phyloP scores from a whole-genome alignment of 768 basidiomycete species.

The Suillus discolor region DNA sequence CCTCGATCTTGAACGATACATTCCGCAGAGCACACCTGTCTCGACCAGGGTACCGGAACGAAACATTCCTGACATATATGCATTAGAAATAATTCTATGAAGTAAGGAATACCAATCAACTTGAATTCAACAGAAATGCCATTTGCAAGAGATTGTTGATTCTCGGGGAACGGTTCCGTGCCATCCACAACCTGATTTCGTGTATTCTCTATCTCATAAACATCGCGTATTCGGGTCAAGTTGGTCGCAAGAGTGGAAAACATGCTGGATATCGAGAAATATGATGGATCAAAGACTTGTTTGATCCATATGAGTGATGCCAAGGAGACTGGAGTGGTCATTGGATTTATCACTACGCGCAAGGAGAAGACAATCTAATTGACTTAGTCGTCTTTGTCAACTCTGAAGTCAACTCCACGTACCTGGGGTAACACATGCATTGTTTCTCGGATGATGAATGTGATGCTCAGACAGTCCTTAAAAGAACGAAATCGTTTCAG shows the following conservation, averaged over 20 bases:
- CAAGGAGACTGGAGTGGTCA: slow-evolving; percentile 64
- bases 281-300: slow-evolving; percentile 48
- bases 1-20: slow-evolving; percentile 69
- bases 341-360: slow-evolving; percentile 31
- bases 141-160: slow-evolving; percentile 41
- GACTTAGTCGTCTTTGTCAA: no score
- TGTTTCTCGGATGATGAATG: slow-evolving; percentile 52
- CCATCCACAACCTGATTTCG: slow-evolving; percentile 62
- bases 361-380: no score
- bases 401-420: no score
- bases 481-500: slow-evolving; percentile 33
- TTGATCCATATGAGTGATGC: slow-evolving; percentile 63
- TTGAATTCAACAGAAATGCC: slow-evolving; percentile 64
- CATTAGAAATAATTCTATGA: slow-evolving; percentile 13
- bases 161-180: slow-evolving; percentile 48
- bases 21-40: slow-evolving; percentile 54
- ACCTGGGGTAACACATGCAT: slow-evolving; percentile 52
- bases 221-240: slow-evolving; percentile 51
- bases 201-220: slow-evolving; percentile 68
- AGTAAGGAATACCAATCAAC: slow-evolving; percentile 24
- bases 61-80: slow-evolving; percentile 54
- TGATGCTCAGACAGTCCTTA: slow-evolving; percentile 29
- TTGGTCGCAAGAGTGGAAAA: slow-evolving; percentile 55
- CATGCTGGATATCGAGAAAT: no score
- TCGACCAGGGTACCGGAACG: slow-evolving; percentile 65